A percentile compares a stretch with the other conserved stretches of the same genome.
Evolutionary conservation across 768 basidiomycete species (phyloP).

Genomic region (Termitomyces sp.): DNA sequence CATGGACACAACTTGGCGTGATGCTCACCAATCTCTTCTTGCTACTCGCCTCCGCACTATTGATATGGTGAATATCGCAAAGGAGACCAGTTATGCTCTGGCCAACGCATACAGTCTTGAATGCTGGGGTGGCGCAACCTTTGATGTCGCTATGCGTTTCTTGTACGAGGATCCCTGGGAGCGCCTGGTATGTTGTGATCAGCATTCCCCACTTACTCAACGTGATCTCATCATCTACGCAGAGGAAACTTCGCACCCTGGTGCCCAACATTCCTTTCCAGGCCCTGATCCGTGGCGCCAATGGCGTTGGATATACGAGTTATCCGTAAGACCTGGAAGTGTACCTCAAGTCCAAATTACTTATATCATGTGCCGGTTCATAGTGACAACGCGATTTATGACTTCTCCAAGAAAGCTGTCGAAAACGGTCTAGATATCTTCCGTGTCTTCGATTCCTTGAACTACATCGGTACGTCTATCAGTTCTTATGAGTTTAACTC

Average conservation of each 20-base stretch:
- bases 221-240: constrained; percentile 13
- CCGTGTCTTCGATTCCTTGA: constrained; percentile 98
- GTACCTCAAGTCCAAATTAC: background rate
- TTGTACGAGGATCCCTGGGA: constrained; percentile 99
- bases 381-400: constrained; percentile 98
- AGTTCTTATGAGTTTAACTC: background rate
- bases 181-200: constrained; percentile 60
- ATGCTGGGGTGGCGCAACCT: constrained; percentile 99
- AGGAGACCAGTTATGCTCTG: constrained; percentile 92
- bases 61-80: constrained; percentile 98
- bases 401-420: constrained; percentile 99
- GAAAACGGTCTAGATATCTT: constrained; percentile 99
- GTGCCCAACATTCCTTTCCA: constrained; percentile 99
- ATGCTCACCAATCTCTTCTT: constrained; percentile 96
- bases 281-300: constrained; percentile 96
- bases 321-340: constrained; percentile 66
- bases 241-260: constrained; percentile 89
- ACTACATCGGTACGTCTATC: constrained; percentile 75
- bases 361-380: background rate
- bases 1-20: constrained; percentile 99
- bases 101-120: constrained; percentile 95
- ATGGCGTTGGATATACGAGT: constrained; percentile 97
- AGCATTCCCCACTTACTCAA: background rate
- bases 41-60: constrained; percentile 94
- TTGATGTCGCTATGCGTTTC: constrained; percentile 99